Evolutionary conservation across 2,329 filamentous ascomycete species (phyloP).

Genomic region (Celoporthe dispersa): DNA sequence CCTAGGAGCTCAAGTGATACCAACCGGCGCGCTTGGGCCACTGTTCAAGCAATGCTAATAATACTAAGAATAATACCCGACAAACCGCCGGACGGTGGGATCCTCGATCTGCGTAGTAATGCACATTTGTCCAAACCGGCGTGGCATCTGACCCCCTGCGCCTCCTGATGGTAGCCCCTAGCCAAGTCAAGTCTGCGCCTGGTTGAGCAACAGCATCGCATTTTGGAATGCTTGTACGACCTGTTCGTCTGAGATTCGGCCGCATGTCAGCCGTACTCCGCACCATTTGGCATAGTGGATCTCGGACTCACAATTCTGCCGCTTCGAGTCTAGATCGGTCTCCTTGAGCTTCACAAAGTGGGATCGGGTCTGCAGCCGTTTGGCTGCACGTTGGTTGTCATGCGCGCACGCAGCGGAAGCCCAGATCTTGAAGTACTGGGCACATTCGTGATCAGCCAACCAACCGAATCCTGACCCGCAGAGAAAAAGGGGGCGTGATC

Average conservation of each 20-base stretch:
- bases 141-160: neutral
- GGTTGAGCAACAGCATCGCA: conserved; percentile 59
- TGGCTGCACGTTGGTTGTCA: conserved; percentile 77
- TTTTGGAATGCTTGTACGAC: conserved; percentile 68
- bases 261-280: conserved; percentile 26
- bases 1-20: neutral
- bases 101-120: neutral
- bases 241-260: conserved; percentile 50
- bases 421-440: conserved; percentile 80
- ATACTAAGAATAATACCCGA: neutral
- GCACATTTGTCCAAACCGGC: neutral
- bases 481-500: neutral
- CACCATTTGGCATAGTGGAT: neutral
- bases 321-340: conserved; percentile 70
- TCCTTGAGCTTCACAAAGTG: conserved; percentile 78
- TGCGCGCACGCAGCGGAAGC: conserved; percentile 71
- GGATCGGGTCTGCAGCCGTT: conserved; percentile 80
- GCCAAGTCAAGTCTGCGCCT: conserved; percentile 10
- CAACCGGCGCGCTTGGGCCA: neutral
- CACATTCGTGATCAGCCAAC: neutral
- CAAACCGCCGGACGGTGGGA: neutral
- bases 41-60: neutral
- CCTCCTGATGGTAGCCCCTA: neutral
- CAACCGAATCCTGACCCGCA: neutral
- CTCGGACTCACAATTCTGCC: conserved; percentile 73